Evolutionary conservation across 208 protist species (phyloP), one percentile per base, ranked within the genome.

Genomic region (Balamuthia mandrillaris): DNA sequence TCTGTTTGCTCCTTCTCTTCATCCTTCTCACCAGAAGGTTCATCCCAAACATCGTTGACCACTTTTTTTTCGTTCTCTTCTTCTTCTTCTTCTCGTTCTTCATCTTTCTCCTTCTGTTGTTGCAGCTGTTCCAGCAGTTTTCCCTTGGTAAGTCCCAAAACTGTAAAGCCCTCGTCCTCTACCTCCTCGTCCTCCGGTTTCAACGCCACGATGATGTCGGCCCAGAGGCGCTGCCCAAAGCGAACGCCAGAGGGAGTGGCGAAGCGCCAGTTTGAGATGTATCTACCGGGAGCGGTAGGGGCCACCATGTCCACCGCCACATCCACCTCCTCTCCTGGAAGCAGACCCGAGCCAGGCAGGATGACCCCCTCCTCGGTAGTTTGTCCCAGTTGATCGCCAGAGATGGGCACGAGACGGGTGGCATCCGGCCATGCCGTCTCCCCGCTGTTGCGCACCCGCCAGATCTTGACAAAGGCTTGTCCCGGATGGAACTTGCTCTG

Each of bases 221-320:
- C 54, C 84, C 85, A 88, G 14, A 88, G 52, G 42, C 72, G 85
- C 16, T 84, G 85, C 24, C 85, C 85, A 39, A 88, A 88, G 56
- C 49, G 45, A 24, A 49, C 41, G 49, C 77, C 77, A 37, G 21
- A 16, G 18, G 75, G 75, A 18, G 31, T 44, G 63, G 14, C 14
- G 7, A 88, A 61, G 1, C 85, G 77, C 85, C 85, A 88, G 77
- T 88, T 85, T 14, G 49, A 51, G 31, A 81, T 49, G 47, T 61
- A 81, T 31, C 16, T 29, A 31, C 72, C 72, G 33, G 72, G 39
- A 12, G 37, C 72, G 37, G 44, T 49, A 14, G 72, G 85, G 9
- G 85, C 85, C 24, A 72, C 44, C 75, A 88, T 78, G 75, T 75
- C 77, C 45, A 88, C 85, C 3, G 77, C 45, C 10, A 88, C 54